Evolutionary conservation across 768 basidiomycete species (phyloP).

Genomic region (Rhodotorula paludigena): DNA sequence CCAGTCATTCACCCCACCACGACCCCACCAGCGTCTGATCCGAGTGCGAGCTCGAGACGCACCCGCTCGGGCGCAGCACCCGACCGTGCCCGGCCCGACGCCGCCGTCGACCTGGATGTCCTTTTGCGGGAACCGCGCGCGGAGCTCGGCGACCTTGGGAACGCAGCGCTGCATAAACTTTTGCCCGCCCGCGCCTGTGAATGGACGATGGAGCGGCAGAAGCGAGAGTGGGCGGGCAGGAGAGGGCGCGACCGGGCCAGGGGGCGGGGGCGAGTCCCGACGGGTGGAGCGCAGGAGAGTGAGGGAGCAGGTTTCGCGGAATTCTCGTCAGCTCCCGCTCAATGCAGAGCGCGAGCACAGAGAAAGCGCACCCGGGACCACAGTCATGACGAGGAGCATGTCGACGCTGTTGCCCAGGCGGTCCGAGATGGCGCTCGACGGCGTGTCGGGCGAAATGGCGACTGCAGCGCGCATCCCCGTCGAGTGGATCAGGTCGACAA

Average conservation of each 20-base stretch:
- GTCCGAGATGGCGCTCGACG: conserved; percentile 78
- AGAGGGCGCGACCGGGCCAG: not conserved
- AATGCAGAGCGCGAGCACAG: not conserved
- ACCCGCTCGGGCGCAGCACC: conserved; percentile 84
- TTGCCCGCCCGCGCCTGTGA: conserved; percentile 90
- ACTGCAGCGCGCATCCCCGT: conserved; percentile 89
- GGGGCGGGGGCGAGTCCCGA: not conserved
- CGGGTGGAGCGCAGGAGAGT: no score
- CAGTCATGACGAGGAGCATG: conserved; percentile 98
- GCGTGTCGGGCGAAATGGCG: conserved; percentile 93
- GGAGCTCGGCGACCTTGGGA: conserved; percentile 84
- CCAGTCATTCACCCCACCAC: no score
- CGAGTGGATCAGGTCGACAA: conserved; percentile 75
- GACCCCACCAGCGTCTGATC: no score
- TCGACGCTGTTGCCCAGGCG: conserved; percentile 76
- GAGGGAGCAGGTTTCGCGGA: not conserved
- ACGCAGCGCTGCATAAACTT: conserved; percentile 91
- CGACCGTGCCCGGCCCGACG: conserved; percentile 84
- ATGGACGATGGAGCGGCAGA: no score
- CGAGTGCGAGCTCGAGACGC: conserved; percentile 39
- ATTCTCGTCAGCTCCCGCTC: no score
- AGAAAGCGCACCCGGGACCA: conserved; percentile 67
- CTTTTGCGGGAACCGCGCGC: conserved; percentile 81
- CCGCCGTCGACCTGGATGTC: conserved; percentile 99
- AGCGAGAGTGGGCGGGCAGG: no score